Base-by-base conservation (phyloP, 179 eudicot species). In the Beta macrorhiza region DNA sequence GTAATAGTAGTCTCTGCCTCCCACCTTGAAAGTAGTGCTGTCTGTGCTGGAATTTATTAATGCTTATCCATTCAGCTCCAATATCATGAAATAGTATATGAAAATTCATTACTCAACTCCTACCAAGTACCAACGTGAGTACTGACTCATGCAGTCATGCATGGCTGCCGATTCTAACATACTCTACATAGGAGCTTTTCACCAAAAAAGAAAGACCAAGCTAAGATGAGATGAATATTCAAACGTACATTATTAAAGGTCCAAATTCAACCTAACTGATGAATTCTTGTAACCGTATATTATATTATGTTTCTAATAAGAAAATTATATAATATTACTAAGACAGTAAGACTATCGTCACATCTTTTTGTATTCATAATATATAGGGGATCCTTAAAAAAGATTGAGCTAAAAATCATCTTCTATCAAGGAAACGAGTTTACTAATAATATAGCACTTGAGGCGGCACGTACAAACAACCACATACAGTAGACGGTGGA, bases 11-110 rank as follows among this genome's bases (percentile, higher is more conserved):
- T 68, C 72, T 42, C 16, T 5, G 16, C 2, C 42, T 37, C 42
- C 42, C 42, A 2, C 42, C 42, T 64, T 12, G 44, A 25, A 64
- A 29, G 42, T 42, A 69, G 37, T 44, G 73, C 44, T 44, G 44
- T 69, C 73, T 69, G 73, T 44, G 73, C 25, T 42, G 73, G 53
- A 69, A 17, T 69, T 69, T 16, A 15, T 32, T 67, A 42, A 44
- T 44, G 73, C 73, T 69, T 69, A 69, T 69, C 73, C 53, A 42
- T 69, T 69, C 73, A 42, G 4, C 52, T 69, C 14, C 53, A 49
- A 64, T 22, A 0, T 11, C 17, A 19, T 3, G 22, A 7, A 11
- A 3, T 25, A 25, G 3, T 16, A 25, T 37, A 65, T 25, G 2
- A 11, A 12, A 42, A 17, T 44, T 42, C 15, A 29, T 67, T 67